A percentile compares a stretch with the other conserved stretches of the same genome.
phyloP scores from a whole-genome alignment of 352 stramenopile genomes.

The Pythium volutum region DNA sequence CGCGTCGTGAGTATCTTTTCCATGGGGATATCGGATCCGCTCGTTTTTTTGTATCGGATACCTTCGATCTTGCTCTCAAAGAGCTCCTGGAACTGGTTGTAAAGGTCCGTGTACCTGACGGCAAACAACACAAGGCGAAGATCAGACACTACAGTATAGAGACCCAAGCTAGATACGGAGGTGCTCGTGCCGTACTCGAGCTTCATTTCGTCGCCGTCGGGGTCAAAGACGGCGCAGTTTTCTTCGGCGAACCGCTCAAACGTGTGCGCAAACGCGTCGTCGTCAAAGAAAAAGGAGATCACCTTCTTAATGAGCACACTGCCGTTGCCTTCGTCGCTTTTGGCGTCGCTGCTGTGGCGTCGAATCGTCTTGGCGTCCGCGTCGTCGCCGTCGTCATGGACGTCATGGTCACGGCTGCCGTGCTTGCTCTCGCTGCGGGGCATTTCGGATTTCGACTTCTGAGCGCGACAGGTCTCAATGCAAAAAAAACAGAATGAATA shows the following conservation, averaged over 20 bases:
- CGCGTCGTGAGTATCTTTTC: too few species aligned
- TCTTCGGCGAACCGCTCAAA: conserved; percentile 70
- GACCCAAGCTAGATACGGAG: too few species aligned
- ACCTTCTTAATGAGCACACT: conserved; percentile 49
- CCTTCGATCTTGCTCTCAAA: conserved; percentile 81
- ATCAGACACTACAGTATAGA: too few species aligned
- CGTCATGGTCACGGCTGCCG: conserved; percentile 20
- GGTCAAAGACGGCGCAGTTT: conserved; percentile 59
- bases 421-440: conserved; percentile 25
- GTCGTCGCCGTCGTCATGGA: too few species aligned
- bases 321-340: conserved; percentile 2
- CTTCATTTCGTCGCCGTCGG: conserved; percentile 78
- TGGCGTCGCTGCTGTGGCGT: conserved; percentile 8
- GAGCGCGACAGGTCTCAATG: too few species aligned
- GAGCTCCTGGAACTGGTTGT: conserved; percentile 69
- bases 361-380: conserved; percentile 13
- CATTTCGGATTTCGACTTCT: conserved; percentile 2
- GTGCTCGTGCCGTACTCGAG: conserved; percentile 42
- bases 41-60: conserved; percentile 17
- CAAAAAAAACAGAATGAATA: conserved; percentile 1
- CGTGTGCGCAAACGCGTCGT: conserved; percentile 69
- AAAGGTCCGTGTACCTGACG: conserved; percentile 71
- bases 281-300: conserved; percentile 76
- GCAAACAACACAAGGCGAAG: conserved; percentile 1
- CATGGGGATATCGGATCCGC: too few species aligned